Conservation (phyloP, 768 basidiomycete species). For the Crepidotus variabilis region DNA sequence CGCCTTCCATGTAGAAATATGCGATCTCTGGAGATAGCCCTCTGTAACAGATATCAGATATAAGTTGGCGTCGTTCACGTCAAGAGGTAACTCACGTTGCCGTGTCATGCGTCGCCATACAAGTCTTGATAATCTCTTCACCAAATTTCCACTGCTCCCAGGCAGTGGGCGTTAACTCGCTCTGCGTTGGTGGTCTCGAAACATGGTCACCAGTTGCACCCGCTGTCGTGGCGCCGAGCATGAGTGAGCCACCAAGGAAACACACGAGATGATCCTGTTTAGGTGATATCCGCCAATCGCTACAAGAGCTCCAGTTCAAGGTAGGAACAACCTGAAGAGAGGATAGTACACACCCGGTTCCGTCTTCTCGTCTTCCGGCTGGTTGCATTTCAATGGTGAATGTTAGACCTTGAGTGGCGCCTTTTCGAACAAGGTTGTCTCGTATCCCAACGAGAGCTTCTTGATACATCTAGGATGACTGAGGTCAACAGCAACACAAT, state of each 20-base stretch:
- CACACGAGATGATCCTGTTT: slow-evolving; percentile 98
- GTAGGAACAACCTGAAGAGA: background rate
- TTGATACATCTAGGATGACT: slow-evolving; percentile 70
- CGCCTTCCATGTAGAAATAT: slow-evolving; percentile 65
- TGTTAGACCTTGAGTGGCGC: slow-evolving; percentile 50
- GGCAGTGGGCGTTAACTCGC: slow-evolving; percentile 58
- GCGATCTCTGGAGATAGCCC: slow-evolving; percentile 88
- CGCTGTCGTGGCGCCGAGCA: slow-evolving; percentile 78
- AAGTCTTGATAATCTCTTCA: slow-evolving; percentile 79
- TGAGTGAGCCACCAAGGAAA: slow-evolving; percentile 88
- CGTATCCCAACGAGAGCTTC: slow-evolving; percentile 81
- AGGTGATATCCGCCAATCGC: slow-evolving; percentile 66
- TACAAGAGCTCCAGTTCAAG: slow-evolving; percentile 20
- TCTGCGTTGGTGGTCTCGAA: slow-evolving; percentile 61
- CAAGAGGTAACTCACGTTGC: slow-evolving; percentile 56
- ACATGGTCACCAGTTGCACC: slow-evolving; percentile 47
- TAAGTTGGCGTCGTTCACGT: slow-evolving; percentile 15
- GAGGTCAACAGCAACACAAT: background rate
- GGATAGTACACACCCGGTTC: slow-evolving; percentile 8
- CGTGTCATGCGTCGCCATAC: slow-evolving; percentile 81
- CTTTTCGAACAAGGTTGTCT: slow-evolving; percentile 63
- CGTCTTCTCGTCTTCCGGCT: slow-evolving; percentile 29
- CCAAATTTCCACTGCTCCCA: slow-evolving; percentile 82
- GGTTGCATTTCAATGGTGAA: slow-evolving; percentile 86
- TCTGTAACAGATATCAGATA: slow-evolving; percentile 30